Percentiles rank a stretch among this genome's conserved stretches.
Evolutionary conservation across 108 stramenopile genomes (phyloP).

Genomic region (Stephanodiscus triporus): DNA sequence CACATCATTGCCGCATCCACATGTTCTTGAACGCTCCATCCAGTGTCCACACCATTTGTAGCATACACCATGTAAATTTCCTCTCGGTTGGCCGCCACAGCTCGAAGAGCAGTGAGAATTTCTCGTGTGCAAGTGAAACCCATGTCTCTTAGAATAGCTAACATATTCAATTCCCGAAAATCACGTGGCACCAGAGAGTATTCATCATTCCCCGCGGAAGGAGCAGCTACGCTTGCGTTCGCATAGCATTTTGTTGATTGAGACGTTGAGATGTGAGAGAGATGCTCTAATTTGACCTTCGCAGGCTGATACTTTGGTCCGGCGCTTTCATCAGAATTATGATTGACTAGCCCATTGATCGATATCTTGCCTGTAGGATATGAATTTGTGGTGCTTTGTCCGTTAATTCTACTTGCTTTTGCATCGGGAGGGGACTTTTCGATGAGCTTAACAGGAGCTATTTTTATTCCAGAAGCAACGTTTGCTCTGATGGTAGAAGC

Average conservation of each 20-base stretch:
- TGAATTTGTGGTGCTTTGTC: background rate
- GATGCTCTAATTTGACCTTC: constrained; percentile 36
- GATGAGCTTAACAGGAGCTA: background rate
- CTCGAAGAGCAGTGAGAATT: constrained; percentile 51
- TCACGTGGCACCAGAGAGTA: constrained; percentile 38
- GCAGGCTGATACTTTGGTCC: constrained; percentile 3
- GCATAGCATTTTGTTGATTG: constrained; percentile 5
- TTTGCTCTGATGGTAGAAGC: constrained; percentile 8
- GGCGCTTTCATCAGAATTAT: background rate
- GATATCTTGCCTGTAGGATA: background rate
- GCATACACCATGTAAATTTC: constrained; percentile 7
- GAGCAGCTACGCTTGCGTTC: background rate
- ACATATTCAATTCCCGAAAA: constrained; percentile 31
- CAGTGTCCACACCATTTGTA: constrained; percentile 6
- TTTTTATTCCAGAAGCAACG: background rate
- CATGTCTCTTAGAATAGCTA: constrained; percentile 39
- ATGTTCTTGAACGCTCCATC: constrained; percentile 36
- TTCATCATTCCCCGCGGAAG: constrained; percentile 10
- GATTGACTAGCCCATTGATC: constrained; percentile 2
- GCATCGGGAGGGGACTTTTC: background rate
- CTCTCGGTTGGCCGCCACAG: constrained; percentile 28
- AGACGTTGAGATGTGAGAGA: constrained; percentile 2
- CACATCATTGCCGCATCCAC: constrained; percentile 67
- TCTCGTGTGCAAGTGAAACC: constrained; percentile 50
- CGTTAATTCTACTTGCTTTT: background rate